Evolutionary conservation across 495 filamentous ascomycete genomes (phyloP).

Genomic region (Podospora anserina): DNA sequence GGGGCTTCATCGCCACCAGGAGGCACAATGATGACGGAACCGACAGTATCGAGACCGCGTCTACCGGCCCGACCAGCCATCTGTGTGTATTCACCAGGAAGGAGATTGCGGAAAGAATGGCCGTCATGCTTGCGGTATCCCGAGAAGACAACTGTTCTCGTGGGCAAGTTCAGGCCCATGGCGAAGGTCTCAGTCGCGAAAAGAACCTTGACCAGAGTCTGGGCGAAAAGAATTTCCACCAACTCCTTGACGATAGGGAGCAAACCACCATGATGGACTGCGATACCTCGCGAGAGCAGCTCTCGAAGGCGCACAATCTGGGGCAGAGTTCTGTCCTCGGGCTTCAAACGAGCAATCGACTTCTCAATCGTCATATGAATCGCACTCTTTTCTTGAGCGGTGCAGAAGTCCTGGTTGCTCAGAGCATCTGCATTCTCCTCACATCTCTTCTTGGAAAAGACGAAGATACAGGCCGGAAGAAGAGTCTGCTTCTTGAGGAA

Average conservation of each 20-base stretch:
- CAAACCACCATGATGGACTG: constrained; percentile 93
- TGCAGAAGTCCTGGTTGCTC: constrained; percentile 91
- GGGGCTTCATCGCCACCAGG: constrained; percentile 79
- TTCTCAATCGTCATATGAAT: constrained; percentile 98
- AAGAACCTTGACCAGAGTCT: constrained; percentile 89
- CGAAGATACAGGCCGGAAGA: constrained; percentile 91
- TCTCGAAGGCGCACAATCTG: constrained; percentile 88
- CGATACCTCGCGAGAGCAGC: constrained; percentile 80
- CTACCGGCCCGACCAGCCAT: constrained; percentile 96
- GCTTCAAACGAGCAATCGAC: constrained; percentile 87
- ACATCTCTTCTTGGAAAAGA: constrained; percentile 96
- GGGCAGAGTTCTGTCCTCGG: constrained; percentile 81
- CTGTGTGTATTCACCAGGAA: constrained; percentile 96
- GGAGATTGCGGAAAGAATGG: constrained; percentile 80
- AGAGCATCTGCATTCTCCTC: constrained; percentile 95
- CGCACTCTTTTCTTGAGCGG: constrained; percentile 86
- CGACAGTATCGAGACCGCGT: constrained; percentile 86
- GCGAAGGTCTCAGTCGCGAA: constrained; percentile 99
- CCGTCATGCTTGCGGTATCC: constrained; percentile 96
- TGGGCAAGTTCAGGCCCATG: constrained; percentile 95
- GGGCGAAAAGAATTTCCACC: constrained; percentile 94
- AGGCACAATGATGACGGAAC: constrained; percentile 88
- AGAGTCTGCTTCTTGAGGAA: constrained; percentile 82
- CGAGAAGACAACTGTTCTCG: constrained; percentile 94
- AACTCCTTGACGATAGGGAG: constrained; percentile 97